These are phyloP conservation scores for Collybia mongolica DNA, from an alignment of 768 basidiomycete genomes.

Conservation along the genomic window DNA sequence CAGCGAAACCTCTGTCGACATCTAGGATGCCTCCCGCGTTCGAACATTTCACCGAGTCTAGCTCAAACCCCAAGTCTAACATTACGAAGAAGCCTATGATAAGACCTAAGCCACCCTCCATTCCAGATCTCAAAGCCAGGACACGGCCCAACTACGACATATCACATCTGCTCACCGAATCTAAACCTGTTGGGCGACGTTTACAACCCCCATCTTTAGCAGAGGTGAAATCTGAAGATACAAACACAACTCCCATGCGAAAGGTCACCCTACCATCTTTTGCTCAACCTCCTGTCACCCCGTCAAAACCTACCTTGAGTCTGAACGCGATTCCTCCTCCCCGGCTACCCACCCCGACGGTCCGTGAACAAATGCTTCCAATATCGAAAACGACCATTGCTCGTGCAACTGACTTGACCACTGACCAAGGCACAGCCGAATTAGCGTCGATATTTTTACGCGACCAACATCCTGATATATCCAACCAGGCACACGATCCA, in stretches of 20 bases:
- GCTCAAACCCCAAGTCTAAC: not conserved
- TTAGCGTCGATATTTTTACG: conserved; percentile 53
- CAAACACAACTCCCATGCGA: too few species aligned
- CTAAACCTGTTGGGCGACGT: too few species aligned
- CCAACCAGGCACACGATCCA: conserved; percentile 18
- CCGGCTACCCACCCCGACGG: conserved; percentile 14
- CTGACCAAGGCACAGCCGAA: conserved; percentile 48
- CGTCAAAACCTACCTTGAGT: conserved; percentile 12
- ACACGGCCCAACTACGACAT: too few species aligned
- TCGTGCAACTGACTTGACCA: conserved; percentile 48
- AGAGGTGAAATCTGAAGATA: too few species aligned
- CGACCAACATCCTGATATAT: conserved; percentile 39
- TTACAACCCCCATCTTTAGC: too few species aligned
- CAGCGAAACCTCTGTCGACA: not conserved
- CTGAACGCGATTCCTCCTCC: conserved; percentile 21
- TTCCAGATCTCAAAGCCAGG: conserved; percentile 7
- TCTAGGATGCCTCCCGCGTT: not conserved
- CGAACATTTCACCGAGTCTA: not conserved
- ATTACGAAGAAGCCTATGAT: not conserved
- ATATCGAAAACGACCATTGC: conserved; percentile 55
- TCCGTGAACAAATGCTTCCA: conserved; percentile 40
- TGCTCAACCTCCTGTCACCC: not conserved
- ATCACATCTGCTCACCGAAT: too few species aligned
- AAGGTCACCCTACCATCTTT: conserved; percentile 7
- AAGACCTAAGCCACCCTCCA: conserved; percentile 4